These are phyloP conservation scores for Erodium texanum DNA, from an alignment of 441 rosid genomes.

Conservation along the genomic window DNA sequence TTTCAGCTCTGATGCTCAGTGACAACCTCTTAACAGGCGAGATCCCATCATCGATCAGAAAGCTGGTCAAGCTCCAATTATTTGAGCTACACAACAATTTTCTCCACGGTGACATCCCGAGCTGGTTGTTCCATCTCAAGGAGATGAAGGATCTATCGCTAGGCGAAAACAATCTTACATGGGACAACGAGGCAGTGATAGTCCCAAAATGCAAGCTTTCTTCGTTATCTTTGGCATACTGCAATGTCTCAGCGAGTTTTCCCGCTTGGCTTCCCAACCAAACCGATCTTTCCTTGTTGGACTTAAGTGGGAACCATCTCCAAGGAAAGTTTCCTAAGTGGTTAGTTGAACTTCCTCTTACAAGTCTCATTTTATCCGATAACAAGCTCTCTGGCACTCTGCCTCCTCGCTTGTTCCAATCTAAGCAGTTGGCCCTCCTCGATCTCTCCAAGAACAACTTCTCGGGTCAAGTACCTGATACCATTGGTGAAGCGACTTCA, in stretches of 20 bases:
- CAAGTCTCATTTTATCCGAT: no score
- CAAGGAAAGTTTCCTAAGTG: no score
- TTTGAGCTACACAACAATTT: constrained; percentile 24
- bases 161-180: constrained; percentile 27
- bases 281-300: no score
- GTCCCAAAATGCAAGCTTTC: not conserved
- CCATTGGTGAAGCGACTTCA: constrained; percentile 17
- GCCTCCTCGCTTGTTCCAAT: constrained; percentile 5
- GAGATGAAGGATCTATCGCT: constrained; percentile 23
- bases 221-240: constrained; percentile 12
- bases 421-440: constrained; percentile 12
- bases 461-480: constrained; percentile 26
- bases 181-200: constrained; percentile 18
- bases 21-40: constrained; percentile 23
- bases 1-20: constrained; percentile 23
- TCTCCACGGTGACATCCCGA: constrained; percentile 23
- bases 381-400: no score
- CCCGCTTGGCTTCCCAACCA: no score
- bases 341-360: no score
- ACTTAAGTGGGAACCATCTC: no score
- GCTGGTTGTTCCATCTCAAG: constrained; percentile 25
- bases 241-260: no score
- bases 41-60: constrained; percentile 22
- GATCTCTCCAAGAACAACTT: constrained; percentile 27
- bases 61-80: constrained; percentile 18